Evolutionary conservation across 495 filamentous ascomycete species (phyloP).

Genomic region (Neurospora sp.): DNA sequence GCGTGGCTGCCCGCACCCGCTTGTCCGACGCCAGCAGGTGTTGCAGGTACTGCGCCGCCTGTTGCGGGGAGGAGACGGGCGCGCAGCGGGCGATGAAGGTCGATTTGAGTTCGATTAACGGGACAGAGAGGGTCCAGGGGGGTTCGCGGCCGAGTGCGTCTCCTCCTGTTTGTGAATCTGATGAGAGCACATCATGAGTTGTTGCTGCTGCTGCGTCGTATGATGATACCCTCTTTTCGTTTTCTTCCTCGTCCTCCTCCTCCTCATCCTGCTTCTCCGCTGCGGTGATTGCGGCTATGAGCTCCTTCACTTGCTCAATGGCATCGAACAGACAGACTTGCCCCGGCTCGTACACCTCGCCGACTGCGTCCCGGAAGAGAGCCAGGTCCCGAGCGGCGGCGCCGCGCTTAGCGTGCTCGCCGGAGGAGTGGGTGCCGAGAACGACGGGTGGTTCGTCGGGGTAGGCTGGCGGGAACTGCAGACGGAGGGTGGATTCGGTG

Average conservation of each 20-base stretch:
- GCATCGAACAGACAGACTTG: constrained; percentile 83
- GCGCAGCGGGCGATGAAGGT: constrained; percentile 74
- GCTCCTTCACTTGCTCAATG: constrained; percentile 51
- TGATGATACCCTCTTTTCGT: neutral
- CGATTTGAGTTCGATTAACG: constrained; percentile 73
- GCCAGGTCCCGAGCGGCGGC: constrained; percentile 57
- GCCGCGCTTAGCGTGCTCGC: constrained; percentile 50
- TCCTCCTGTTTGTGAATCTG: neutral
- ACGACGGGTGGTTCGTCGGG: constrained; percentile 59
- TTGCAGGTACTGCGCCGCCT: constrained; percentile 59
- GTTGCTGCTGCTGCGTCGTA: neutral
- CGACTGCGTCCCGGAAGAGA: constrained; percentile 55
- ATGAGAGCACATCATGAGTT: neutral
- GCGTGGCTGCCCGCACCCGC: no score
- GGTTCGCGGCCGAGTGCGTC: constrained; percentile 26
- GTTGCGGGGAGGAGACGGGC: constrained; percentile 50
- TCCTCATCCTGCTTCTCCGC: constrained; percentile 1
- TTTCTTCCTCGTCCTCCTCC: neutral
- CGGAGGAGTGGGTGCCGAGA: constrained; percentile 54
- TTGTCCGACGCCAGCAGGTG: constrained; percentile 73
- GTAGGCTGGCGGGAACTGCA: constrained; percentile 63
- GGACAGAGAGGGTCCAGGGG: constrained; percentile 61
- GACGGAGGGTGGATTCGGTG: constrained; percentile 38
- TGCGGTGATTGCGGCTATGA: constrained; percentile 10
- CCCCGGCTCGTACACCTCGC: constrained; percentile 56